Evolutionary conservation across 306 rosid genomes (phyloP), one percentile per base, ranked within the genome.

Genomic region (Vigna angularis): DNA sequence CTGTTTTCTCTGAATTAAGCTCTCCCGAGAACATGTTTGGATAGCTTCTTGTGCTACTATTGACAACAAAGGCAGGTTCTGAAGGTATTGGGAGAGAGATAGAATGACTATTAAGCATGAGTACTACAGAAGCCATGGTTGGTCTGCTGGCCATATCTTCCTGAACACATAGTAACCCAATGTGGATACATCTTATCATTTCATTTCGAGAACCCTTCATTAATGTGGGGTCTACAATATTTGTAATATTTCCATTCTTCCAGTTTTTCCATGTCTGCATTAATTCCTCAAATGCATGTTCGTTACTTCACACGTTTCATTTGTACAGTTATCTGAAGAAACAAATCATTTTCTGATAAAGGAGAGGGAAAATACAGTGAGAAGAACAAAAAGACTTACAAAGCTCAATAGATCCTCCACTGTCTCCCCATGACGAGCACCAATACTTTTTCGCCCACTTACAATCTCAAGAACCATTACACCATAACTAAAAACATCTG

Each of bases 401-500:
- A 18, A 3, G 14, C 38, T 57, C 7, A 62, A 4, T 16, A 62
- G 67, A 30, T 62, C 40, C 10, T 59, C 18, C 17, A 59, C 10
- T 4, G 28, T 13, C 17, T 59, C 66, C 45, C 10, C 66, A 5
- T 13, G 45, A 30, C 44, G 22, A 15, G 34, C 0, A 7, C 11
- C 67, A 15, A 4, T 61, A 3, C 9, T 63, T n/a, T 36, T 63
- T 3, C 9, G 28, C 7, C 69, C 69, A 34, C 69, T 63, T 36
- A 63, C 69, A 63, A 63, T 4, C 48, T 63, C 48, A 63, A 34
- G 69, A 36, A 63, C 28, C 14, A 63, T 3, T 8, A 34, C 28
- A 36, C 69, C 69, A 36, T 36, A 63, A 63, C 69, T 63, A 1
- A 34, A 63, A n/a, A 63, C 48, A 36, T 63, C 49, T n/a, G 48